These are phyloP conservation scores for Athelia sp. DNA, from an alignment of 1,284 basidiomycete genomes.

Conservation along the genomic window DNA sequence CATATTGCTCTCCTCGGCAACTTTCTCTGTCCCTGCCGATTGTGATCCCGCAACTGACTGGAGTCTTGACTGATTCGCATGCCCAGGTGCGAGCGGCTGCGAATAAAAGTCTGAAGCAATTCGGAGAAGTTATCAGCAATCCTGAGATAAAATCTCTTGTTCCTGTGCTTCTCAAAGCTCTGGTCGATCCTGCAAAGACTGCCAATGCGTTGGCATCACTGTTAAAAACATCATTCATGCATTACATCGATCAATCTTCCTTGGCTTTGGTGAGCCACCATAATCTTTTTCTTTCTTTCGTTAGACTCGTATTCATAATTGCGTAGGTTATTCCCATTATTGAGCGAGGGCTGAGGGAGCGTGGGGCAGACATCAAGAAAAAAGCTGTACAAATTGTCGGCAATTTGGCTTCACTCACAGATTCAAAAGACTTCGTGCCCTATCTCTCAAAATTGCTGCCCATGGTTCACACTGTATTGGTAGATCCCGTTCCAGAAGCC, in stretches of 20 bases:
- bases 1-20: constrained; percentile 95
- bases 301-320: constrained; percentile 8
- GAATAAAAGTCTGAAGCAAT: constrained; percentile 95
- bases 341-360: constrained; percentile 88
- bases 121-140: constrained; percentile 94
- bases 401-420: constrained; percentile 92
- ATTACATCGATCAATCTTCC: constrained; percentile 98
- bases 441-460: constrained; percentile 89
- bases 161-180: constrained; percentile 89
- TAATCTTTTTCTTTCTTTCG: constrained; percentile 1
- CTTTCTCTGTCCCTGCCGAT: constrained; percentile 94
- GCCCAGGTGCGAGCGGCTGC: constrained; percentile 93
- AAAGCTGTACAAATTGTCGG: constrained; percentile 97
- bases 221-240: constrained; percentile 94
- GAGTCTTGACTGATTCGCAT: constrained; percentile 95
- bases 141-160: constrained; percentile 94
- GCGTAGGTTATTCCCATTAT: constrained; percentile 91
- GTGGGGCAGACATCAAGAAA: constrained; percentile 91
- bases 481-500: constrained; percentile 95
- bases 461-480: constrained; percentile 87
- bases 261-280: constrained; percentile 76
- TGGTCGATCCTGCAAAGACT: constrained; percentile 95
- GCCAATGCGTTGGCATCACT: constrained; percentile 78
- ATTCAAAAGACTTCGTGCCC: constrained; percentile 95
- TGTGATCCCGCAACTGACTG: constrained; percentile 93